Conservation (phyloP, 108 stramenopile species). For the Discostella stelligeroides region DNA sequence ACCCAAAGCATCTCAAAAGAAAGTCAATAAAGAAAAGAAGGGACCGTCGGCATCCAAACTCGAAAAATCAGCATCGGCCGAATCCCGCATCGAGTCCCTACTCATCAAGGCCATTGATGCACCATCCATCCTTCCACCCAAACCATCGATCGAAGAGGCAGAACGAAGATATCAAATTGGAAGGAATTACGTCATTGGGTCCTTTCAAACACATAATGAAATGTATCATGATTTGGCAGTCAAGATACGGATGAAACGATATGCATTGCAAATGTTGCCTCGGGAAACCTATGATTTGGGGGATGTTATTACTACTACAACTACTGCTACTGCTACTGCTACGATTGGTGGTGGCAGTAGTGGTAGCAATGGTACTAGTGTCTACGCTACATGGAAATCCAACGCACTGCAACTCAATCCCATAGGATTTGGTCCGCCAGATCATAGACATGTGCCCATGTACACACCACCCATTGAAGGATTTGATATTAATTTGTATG, state of each 20-base stretch:
- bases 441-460: slow-evolving; percentile 63
- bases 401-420: slow-evolving; percentile 61
- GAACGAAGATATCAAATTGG: slow-evolving; percentile 61
- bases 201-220: slow-evolving; percentile 73
- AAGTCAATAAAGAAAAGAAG: slow-evolving; percentile 35
- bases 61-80: slow-evolving; percentile 9
- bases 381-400: slow-evolving; percentile 53
- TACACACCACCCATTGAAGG: slow-evolving; percentile 78
- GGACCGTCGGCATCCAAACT: slow-evolving; percentile 16
- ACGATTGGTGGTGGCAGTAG: neutral
- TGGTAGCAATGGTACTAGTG: slow-evolving; percentile 3
- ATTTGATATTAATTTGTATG: slow-evolving; percentile 63
- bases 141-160: slow-evolving; percentile 63
- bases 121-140: slow-evolving; percentile 23
- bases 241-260: slow-evolving; percentile 74
- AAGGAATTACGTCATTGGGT: slow-evolving; percentile 80
- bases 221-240: slow-evolving; percentile 77
- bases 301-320: neutral
- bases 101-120: slow-evolving; percentile 43
- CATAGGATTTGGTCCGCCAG: slow-evolving; percentile 54
- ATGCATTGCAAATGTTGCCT: slow-evolving; percentile 81
- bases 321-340: too few species aligned
- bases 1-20: slow-evolving; percentile 45
- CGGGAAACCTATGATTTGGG: slow-evolving; percentile 25
- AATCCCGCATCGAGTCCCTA: slow-evolving; percentile 16